phyloP scores from a whole-genome alignment of 2,329 filamentous ascomycete species.

The Fusarium albidum region DNA sequence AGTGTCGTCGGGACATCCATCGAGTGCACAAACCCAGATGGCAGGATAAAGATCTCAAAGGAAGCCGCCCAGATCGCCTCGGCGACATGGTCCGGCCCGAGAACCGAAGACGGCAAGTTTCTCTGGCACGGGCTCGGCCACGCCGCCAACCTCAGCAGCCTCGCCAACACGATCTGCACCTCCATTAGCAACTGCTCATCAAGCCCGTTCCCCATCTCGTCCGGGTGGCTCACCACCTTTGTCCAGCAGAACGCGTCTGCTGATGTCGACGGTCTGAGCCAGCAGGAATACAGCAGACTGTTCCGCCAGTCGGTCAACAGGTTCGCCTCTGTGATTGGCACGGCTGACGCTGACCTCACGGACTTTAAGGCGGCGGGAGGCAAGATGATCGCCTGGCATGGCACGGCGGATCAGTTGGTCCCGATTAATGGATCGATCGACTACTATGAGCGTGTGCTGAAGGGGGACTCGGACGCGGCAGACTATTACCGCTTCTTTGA shows the following conservation, averaged over 20 bases:
- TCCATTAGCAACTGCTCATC: slow-evolving; percentile 1
- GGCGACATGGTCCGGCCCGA: slow-evolving; percentile 16
- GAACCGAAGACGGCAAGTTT: slow-evolving; percentile 14
- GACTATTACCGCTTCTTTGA: slow-evolving; percentile 29
- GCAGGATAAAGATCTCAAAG: slow-evolving; percentile 2
- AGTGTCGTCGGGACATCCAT: slow-evolving; percentile 23
- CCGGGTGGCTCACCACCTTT: slow-evolving; percentile 15
- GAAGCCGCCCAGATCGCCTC: slow-evolving; percentile 11
- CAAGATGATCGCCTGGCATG: slow-evolving; percentile 32
- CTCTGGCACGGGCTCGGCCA: slow-evolving; percentile 23
- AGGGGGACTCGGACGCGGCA: not conserved
- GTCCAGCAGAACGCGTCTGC: not conserved
- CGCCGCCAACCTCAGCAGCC: not conserved
- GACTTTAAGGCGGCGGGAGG: slow-evolving; percentile 25
- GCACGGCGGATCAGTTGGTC: slow-evolving; percentile 24
- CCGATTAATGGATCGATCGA: slow-evolving; percentile 18
- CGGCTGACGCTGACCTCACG: slow-evolving; percentile 21
- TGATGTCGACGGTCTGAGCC: not conserved
- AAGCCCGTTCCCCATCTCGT: slow-evolving; percentile 8
- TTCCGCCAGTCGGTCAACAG: slow-evolving; percentile 25
- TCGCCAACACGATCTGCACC: slow-evolving; percentile 19
- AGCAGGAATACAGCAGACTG: not conserved
- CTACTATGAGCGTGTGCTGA: slow-evolving; percentile 20
- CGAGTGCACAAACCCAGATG: slow-evolving; percentile 13
- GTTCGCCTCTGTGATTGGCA: slow-evolving; percentile 25